A percentile compares a stretch with the other conserved stretches of the same genome.
These are phyloP conservation scores for Yamadazyma atlantica DNA, from an alignment of 1,139 yeast genomes.

Conservation along the genomic window DNA sequence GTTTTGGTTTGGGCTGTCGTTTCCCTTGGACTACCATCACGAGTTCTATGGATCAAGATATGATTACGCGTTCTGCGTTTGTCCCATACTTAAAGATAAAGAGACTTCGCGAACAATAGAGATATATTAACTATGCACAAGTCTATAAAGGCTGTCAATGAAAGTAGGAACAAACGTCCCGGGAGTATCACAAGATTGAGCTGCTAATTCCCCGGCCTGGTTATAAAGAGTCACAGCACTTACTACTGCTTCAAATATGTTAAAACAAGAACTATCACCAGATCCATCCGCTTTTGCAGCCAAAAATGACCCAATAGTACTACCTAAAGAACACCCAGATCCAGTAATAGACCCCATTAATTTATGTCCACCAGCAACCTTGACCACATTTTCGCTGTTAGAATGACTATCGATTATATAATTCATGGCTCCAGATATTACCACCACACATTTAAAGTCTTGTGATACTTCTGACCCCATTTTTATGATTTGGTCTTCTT, in stretches of 20 bases:
- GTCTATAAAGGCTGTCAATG: slow-evolving; percentile 41
- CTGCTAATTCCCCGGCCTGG: slow-evolving; percentile 63
- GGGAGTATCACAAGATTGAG: slow-evolving; percentile 34
- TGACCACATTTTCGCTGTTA: slow-evolving; percentile 12
- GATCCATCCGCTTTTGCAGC: slow-evolving; percentile 40
- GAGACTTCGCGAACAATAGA: too few relatives aligned
- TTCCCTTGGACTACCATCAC: slow-evolving; percentile 14
- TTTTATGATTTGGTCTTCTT: slow-evolving; percentile 26
- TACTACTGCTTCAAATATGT: slow-evolving; percentile 48
- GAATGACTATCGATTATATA: slow-evolving; percentile 22
- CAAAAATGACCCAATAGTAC: slow-evolving; percentile 62
- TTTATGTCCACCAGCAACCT: slow-evolving; percentile 59
- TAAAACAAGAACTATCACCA: slow-evolving; percentile 10
- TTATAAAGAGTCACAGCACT: slow-evolving; percentile 66
- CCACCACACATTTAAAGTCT: slow-evolving; percentile 62
- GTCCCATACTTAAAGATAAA: too few relatives aligned
- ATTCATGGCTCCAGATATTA: slow-evolving; percentile 54
- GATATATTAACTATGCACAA: slow-evolving; percentile 13
- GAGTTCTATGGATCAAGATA: too few relatives aligned
- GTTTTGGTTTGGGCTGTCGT: slow-evolving; percentile 4
- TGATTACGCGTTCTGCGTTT: too few relatives aligned
- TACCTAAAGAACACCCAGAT: slow-evolving; percentile 83
- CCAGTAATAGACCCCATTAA: slow-evolving; percentile 82
- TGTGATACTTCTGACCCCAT: slow-evolving; percentile 56
- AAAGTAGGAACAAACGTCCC: slow-evolving; percentile 51